Conservation (phyloP, 2,329 filamentous ascomycete species). For the Neonectria coccinea region DNA sequence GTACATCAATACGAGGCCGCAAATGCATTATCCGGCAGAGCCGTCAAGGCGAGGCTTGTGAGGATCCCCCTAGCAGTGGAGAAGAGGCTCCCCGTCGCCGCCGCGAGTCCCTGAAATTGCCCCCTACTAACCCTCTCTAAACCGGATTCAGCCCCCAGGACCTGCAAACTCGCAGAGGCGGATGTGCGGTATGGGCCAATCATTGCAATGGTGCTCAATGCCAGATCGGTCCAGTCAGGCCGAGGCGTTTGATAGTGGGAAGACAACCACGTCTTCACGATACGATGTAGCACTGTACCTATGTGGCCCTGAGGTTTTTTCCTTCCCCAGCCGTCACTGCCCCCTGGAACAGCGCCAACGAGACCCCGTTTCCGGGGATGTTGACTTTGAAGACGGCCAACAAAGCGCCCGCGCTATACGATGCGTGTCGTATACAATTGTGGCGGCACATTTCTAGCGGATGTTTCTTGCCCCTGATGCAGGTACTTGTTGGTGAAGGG, state of each 20-base stretch:
- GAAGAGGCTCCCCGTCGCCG: slow-evolving; percentile 10
- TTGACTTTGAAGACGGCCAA: neutral
- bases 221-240: slow-evolving; percentile 28
- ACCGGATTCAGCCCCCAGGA: slow-evolving; percentile 25
- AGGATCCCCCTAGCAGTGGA: slow-evolving; percentile 2
- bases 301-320: slow-evolving; percentile 6
- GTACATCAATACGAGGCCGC: slow-evolving; percentile 9
- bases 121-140: slow-evolving; percentile 25
- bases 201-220: slow-evolving; percentile 37
- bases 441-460: slow-evolving; percentile 17
- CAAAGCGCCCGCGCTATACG: neutral
- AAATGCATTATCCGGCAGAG: neutral
- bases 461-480: slow-evolving; percentile 19
- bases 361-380: neutral
- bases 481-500: slow-evolving; percentile 19
- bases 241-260: slow-evolving; percentile 27
- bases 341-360: neutral
- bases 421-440: neutral
- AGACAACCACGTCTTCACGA: slow-evolving; percentile 16
- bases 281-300: slow-evolving; percentile 14
- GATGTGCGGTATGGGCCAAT: slow-evolving; percentile 28
- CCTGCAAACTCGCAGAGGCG: slow-evolving; percentile 26
- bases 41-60: slow-evolving; percentile 2
- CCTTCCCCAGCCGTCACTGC: neutral
- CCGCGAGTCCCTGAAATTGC: slow-evolving; percentile 31